Evolutionary conservation across 2,329 filamentous ascomycete species (phyloP), one percentile per base, ranked within the genome.

Genomic region (Alternaria hordeiaustralica): DNA sequence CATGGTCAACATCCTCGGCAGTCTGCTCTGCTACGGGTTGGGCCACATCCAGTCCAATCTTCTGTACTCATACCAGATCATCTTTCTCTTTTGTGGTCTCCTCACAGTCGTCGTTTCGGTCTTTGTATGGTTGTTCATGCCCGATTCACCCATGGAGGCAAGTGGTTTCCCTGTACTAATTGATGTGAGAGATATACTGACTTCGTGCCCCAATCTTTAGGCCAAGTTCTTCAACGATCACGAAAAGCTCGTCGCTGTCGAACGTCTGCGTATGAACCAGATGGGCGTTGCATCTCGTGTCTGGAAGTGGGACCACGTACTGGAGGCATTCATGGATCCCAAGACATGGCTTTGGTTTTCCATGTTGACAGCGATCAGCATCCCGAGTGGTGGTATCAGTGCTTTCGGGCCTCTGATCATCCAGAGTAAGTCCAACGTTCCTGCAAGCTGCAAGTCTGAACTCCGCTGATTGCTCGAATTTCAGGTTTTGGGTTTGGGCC

Each of bases 321-420:
- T 80, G 50, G 89, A 90, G 69, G 82, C 87, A 0, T 73, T 85
- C 11, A 66, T 83, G 0, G 88, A 90, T 63, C 66, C 82, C n/a
- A 89, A 90, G 74, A 88, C 87, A 0, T 90, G 86, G 85, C 78
- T 79, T 18, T 84, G 3, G 87, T 89, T 55, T 87, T 87, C 79
- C 84, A 77, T 68, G 63, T 60, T 71, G 60, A 74, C 67, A 2
- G 65, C 63, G 13, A 72, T 70, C 21, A 81, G 82, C 3, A 84
- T 90, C 21, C 84, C 87, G 0, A 87, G 84, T 55, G 87, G 87
- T 0, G 87, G 87, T 4, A 87, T 89, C 36, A 82, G 84, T 0
- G 87, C 86, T 0, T 89, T 89, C 57, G 87, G 87, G 0, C 85
- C 85, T 4, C 76, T 89, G 7, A 88, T 89, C 61, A 82, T 89